A percentile compares a stretch with the other conserved stretches of the same genome.
phyloP scores from a whole-genome alignment of 2,329 filamentous ascomycete species.

The Diatrype stigma region DNA sequence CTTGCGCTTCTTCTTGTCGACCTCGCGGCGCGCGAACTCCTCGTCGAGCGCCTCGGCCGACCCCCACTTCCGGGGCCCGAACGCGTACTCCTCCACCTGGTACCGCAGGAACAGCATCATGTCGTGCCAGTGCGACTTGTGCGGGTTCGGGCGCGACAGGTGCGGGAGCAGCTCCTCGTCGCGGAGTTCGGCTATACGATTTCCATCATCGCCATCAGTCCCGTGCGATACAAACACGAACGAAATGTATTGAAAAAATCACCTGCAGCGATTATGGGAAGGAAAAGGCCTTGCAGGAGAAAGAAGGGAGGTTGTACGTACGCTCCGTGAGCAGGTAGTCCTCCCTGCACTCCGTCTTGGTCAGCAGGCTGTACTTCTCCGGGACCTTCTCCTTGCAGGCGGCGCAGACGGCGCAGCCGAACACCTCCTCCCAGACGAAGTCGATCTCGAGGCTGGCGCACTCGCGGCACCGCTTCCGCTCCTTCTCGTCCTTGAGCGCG shows the following conservation, averaged over 20 bases:
- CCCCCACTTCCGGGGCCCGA: slow-evolving; percentile 82
- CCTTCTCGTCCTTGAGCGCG: slow-evolving; percentile 58
- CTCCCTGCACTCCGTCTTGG: slow-evolving; percentile 93
- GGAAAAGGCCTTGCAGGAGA: background rate
- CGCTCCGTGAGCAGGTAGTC: slow-evolving; percentile 93
- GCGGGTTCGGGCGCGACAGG: slow-evolving; percentile 85
- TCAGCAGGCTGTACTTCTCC: slow-evolving; percentile 91
- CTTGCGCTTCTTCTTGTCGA: slow-evolving; percentile 78
- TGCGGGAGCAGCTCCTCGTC: slow-evolving; percentile 84
- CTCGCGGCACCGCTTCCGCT: slow-evolving; percentile 74
- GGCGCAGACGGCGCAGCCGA: slow-evolving; percentile 70
- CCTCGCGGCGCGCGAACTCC: slow-evolving; percentile 77
- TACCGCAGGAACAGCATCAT: slow-evolving; percentile 97
- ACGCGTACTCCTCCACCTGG: slow-evolving; percentile 92
- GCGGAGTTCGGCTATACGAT: slow-evolving; percentile 82
- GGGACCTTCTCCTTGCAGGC: slow-evolving; percentile 84
- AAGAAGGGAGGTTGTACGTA: slow-evolving; percentile 39
- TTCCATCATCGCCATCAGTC: no score
- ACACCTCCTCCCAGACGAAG: slow-evolving; percentile 88
- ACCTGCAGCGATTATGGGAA: background rate
- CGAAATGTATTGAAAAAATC: no score
- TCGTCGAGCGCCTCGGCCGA: slow-evolving; percentile 78
- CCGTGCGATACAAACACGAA: no score
- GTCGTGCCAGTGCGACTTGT: slow-evolving; percentile 94
- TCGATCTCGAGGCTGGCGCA: slow-evolving; percentile 85